Base-by-base conservation (phyloP, 2,329 filamentous ascomycete species). In the Fusarium sp. region DNA sequence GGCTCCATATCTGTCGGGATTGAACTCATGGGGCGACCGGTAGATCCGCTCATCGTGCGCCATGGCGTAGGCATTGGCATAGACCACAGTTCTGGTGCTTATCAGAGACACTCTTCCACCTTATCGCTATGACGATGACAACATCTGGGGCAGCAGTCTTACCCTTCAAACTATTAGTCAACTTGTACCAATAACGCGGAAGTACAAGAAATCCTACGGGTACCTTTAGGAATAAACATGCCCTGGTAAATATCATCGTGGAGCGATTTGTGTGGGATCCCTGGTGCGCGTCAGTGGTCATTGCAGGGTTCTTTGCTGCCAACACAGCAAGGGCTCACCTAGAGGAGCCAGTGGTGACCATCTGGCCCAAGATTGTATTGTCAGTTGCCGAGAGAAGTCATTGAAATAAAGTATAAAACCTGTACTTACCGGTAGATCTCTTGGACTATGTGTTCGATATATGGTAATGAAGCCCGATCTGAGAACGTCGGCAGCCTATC, bases 221-320 rank as follows among this genome's bases (percentile, higher is more conserved):
- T 65, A 77, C 87, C 87, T 65, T 83, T 84, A 14, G 86, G 87
- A 62, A 90, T 88, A 65, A 84, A 83, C 79, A 87, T 86, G 48
- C 83, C 86, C 24, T 85, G 79, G 69, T 89, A 90, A 31, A 84
- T 78, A 68, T 90, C 88, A 60, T 90, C 87, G 54, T 84, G 75
- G 4, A 84, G 80, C 14, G 85, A 81, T 62, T 80, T 83, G 75
- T 90, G 88, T 11, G 88, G 87, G 52, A 89, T 86, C 7, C 76
- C 76, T 76, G 45, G 39, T 43, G 24, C 34, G 39, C 28, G 46
- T 73, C 44, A 73, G 57, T 44, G 49, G 50, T 20, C 15, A n/a
- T 50, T 57, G n/a, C 58, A 50, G 46, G 49, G 45, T 60, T 43
- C 44, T 33, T 42, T 22, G 31, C 18, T 36, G 10, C 18, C 42